Conservation (phyloP, 805 yeast species). For the Wickerhamomyces rabaulensis region DNA sequence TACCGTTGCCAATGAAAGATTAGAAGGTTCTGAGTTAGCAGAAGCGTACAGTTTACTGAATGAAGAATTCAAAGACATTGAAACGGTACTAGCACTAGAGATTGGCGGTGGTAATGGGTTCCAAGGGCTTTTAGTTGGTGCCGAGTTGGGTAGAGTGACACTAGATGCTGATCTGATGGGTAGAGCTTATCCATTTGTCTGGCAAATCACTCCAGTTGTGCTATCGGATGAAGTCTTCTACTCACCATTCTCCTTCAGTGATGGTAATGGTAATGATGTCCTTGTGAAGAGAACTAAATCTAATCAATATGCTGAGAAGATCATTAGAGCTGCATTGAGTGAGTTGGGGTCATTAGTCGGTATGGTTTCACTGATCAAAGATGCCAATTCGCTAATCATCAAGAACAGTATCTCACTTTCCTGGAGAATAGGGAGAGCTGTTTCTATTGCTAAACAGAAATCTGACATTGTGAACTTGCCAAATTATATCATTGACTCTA, state of each 20-base stretch:
- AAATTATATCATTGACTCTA: slow-evolving; percentile 30
- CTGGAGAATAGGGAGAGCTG: slow-evolving; percentile 45
- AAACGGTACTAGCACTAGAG: slow-evolving; percentile 33
- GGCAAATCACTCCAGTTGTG: slow-evolving; percentile 36
- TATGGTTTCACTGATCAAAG: slow-evolving; percentile 28
- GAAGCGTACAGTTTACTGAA: slow-evolving; percentile 27
- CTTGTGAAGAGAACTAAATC: slow-evolving; percentile 28
- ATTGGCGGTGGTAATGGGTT: slow-evolving; percentile 40
- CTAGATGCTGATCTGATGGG: slow-evolving; percentile 41
- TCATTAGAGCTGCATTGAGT: slow-evolving; percentile 36
- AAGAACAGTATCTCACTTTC: slow-evolving; percentile 34
- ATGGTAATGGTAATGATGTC: slow-evolving; percentile 37
- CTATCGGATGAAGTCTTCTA: slow-evolving; percentile 17
- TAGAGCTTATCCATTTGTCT: slow-evolving; percentile 41
- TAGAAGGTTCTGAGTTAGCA: slow-evolving; percentile 33
- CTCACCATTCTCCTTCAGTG: slow-evolving; percentile 28
- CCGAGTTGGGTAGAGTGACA: slow-evolving; percentile 26
- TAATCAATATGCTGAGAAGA: slow-evolving; percentile 28
- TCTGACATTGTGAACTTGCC: slow-evolving; percentile 33
- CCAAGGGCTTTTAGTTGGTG: slow-evolving; percentile 25
- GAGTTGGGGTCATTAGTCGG: slow-evolving; percentile 39
- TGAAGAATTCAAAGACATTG: slow-evolving; percentile 27
- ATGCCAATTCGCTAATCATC: slow-evolving; percentile 26
- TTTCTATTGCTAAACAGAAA: slow-evolving; percentile 31
- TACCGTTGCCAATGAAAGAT: slow-evolving; percentile 39